Conservation (phyloP, 1,284 basidiomycete genomes). For the Singerocomus inundabilis region DNA sequence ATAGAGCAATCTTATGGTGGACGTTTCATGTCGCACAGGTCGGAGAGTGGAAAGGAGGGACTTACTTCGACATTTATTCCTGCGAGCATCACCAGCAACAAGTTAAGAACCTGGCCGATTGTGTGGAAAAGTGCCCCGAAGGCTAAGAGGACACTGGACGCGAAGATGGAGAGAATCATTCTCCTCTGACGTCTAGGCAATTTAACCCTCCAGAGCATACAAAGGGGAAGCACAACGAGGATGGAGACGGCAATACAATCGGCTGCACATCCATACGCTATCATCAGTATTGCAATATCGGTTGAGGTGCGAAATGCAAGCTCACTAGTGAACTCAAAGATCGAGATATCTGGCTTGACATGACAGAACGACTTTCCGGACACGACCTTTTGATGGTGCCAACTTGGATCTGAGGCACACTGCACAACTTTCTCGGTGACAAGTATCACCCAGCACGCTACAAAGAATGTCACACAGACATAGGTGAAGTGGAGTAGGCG, state of each 20-base stretch:
- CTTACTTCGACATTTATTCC: conserved; percentile 23
- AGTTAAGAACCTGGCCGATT: conserved; percentile 14
- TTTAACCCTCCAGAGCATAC: conserved; percentile 25
- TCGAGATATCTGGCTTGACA: not conserved
- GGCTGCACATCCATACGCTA: not conserved
- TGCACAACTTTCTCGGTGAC: conserved; percentile 10
- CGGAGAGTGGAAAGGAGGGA: not conserved
- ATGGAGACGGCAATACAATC: conserved; percentile 22
- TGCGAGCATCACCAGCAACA: conserved; percentile 3
- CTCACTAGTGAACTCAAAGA: conserved; percentile 18
- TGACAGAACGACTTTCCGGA: conserved; percentile 4
- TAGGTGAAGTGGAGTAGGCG: conserved; percentile 16
- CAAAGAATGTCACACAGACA: conserved; percentile 11
- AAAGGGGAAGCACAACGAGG: conserved; percentile 22
- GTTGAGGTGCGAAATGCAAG: not conserved
- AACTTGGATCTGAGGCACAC: conserved; percentile 15
- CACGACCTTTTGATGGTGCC: conserved; percentile 8
- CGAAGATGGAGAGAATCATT: conserved; percentile 29
- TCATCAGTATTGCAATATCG: not conserved
- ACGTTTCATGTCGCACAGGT: not conserved
- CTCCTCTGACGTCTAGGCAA: conserved; percentile 20
- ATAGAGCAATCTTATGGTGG: conserved; percentile 13
- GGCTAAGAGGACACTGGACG: conserved; percentile 22
- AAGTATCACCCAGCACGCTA: conserved; percentile 12
- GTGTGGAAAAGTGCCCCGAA: conserved; percentile 22